Evolutionary conservation across 495 filamentous ascomycete species (phyloP), one percentile per base, ranked within the genome.

Genomic region (Lindgomyces ingoldianus): DNA sequence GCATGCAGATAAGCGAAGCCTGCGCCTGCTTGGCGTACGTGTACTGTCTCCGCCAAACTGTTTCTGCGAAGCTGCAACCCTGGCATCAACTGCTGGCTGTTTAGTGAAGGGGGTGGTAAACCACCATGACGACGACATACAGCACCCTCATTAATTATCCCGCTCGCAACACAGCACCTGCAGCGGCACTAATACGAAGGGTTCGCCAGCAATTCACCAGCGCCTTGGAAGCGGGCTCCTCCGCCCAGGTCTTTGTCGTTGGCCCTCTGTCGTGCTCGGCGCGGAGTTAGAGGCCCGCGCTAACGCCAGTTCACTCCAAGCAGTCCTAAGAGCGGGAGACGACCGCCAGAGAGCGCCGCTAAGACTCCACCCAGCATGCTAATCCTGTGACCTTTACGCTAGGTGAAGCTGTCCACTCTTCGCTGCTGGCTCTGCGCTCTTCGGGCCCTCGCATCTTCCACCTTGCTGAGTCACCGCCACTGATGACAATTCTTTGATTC

Each of bases 321-420:
- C 27, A 19, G 29, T 53, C 48, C 47, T 47, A 52, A 52, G 58
- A 26, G 60, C 60, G 60, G 60, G 51, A 63, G 57, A 57, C 54
- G 36, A 57, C 36, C 33, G 33, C 33, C 57, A 44, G 25, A n/a
- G n/a, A n/a, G 3, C 44, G 48, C 4, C 33, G 47, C 48, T 62
- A 45, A 46, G 54, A 36, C 44, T 64, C 60, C 60, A 64, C 60
- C 60, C 44, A 48, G 19, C 48, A 51, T 64, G 25, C 45, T 22
- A 41, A 30, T 21, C 60, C 60, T 57, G 52, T 57, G 53, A 54
- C 58, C 41, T 39, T 14, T 19, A 52, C 18, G 58, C 58, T n/a
- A n/a, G n/a, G n/a, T n/a, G n/a, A 30, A 21, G 53, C 45, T 52
- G 44, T 59, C 62, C 62, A 65, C 62, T 65, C 54, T 53, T 58